Percentiles rank a stretch among this genome's conserved stretches.
These are phyloP conservation scores for Zea luxurians DNA, from an alignment of 176 grass and related monocot genomes.

Conservation along the genomic window DNA sequence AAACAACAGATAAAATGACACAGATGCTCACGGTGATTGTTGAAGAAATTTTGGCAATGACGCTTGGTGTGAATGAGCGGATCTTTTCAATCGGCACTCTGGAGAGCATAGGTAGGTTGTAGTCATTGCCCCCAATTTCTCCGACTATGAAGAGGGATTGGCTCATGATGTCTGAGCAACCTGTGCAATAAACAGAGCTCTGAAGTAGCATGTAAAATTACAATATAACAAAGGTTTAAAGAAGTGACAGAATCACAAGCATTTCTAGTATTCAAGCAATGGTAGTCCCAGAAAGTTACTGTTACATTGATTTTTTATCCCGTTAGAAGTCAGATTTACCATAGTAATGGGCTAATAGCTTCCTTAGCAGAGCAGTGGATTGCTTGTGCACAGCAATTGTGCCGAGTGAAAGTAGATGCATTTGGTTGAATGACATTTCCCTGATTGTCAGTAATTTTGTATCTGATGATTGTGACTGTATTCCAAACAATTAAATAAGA, in stretches of 20 bases:
- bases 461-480: background rate
- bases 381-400: background rate
- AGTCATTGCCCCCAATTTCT: slow-evolving; percentile 97
- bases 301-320: background rate
- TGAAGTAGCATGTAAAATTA: slow-evolving; percentile 16
- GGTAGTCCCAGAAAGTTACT: background rate
- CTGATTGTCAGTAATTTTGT: background rate
- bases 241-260: background rate
- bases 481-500: background rate
- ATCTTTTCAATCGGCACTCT: slow-evolving; percentile 55
- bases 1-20: background rate
- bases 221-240: slow-evolving; percentile 5
- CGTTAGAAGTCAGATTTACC: slow-evolving; percentile 14
- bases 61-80: slow-evolving; percentile 59
- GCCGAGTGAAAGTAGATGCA: background rate
- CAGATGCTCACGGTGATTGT: slow-evolving; percentile 55
- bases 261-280: background rate
- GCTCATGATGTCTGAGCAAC: slow-evolving; percentile 40
- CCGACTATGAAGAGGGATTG: slow-evolving; percentile 73
- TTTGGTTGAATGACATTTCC: background rate
- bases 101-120: slow-evolving; percentile 61
- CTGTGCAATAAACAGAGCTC: slow-evolving; percentile 31
- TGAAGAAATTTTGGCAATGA: slow-evolving; percentile 63
- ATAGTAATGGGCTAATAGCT: background rate
- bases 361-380: background rate